Conservation (phyloP, 345 rosid genomes). For the Syzygium aqueum region DNA sequence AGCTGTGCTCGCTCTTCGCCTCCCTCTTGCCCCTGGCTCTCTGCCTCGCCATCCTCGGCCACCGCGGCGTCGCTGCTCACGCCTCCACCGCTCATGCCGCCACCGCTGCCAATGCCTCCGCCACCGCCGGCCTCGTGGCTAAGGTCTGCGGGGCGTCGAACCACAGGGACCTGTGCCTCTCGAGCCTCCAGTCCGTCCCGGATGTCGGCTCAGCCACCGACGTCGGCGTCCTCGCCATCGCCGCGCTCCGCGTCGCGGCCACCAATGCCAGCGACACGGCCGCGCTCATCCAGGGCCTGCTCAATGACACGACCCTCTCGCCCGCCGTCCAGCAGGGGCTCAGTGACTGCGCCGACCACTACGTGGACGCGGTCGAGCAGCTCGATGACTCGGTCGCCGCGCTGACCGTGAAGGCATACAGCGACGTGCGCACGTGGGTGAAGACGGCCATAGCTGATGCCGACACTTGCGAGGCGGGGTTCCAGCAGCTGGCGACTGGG, state of each 20-base stretch:
- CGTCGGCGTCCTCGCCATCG: slow-evolving; percentile 31
- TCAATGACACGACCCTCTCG: slow-evolving; percentile 12
- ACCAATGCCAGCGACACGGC: slow-evolving; percentile 33
- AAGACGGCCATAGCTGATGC: slow-evolving; percentile 32
- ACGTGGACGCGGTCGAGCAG: slow-evolving; percentile 46
- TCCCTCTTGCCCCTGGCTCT: slow-evolving; percentile 9
- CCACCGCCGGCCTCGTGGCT: not conserved
- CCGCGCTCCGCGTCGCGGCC: slow-evolving; percentile 36
- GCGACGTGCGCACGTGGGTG: slow-evolving; percentile 35
- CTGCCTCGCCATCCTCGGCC: not conserved
- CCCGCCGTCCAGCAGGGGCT: slow-evolving; percentile 47
- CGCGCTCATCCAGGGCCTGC: slow-evolving; percentile 17
- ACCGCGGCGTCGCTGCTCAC: not conserved
- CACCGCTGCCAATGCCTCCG: not conserved
- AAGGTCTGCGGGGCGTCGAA: slow-evolving; percentile 27
- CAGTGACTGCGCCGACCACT: slow-evolving; percentile 43
- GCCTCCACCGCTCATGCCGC: no score
- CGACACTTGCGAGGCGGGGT: slow-evolving; percentile 24
- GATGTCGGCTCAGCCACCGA: slow-evolving; percentile 24
- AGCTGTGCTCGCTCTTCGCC: not conserved
- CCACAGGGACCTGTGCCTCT: slow-evolving; percentile 34
- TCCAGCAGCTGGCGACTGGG: slow-evolving; percentile 7
- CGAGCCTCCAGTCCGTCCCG: slow-evolving; percentile 30
- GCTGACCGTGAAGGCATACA: slow-evolving; percentile 19
- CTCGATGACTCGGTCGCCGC: slow-evolving; percentile 53